Base-by-base conservation (phyloP, 1,284 basidiomycete species). In the Amylostereum areolatum region DNA sequence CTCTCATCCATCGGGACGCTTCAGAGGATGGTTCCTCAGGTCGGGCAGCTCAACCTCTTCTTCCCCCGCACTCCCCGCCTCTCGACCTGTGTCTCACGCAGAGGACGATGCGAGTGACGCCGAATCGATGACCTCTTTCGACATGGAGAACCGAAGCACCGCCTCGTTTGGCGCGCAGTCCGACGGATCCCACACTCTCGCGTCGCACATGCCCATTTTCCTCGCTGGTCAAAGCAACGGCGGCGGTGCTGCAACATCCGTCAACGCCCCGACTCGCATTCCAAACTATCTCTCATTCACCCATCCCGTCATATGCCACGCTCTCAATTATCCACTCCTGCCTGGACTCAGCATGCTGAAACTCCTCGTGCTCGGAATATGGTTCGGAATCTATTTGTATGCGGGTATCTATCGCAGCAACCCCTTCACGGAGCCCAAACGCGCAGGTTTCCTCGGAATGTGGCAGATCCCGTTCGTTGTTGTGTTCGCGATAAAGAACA, bases 391-490 rank as follows among this genome's bases (percentile, higher is more conserved):
- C 30, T 41, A 81, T 47, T 52, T 72, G 10, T 79, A 72, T 51
- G 69, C 69, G 5, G 60, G 67, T 0, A 66, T 77, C 48, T 73
- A 73, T 53, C 60, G 63, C 36, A 73, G 74, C 2, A 76, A 75
- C 49, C 69, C 73, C 4, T 75, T 83, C 57, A 63, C 63, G 3
- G 67, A 75, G 51, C 63, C 71, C 6, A 50, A 60, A 6, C 71
- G 75, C 2, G 59, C 68, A 40, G 85, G 81, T 1, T 83, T 76
- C 69, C 66, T 89, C 30, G 73, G 75, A 1, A 62, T 75, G 29
- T 74, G 82, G 0, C 82, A 86, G 56, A 57, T 88, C 7, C 84
- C 85, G 0, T 69, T 86, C 45, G 69, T 84, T 31, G 74, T 85
- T 55, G 70, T 76, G 2, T 71, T 87, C 32, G 78, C 77, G 1